Base-by-base conservation (phyloP, 805 yeast species). In the Candida boleticola region DNA sequence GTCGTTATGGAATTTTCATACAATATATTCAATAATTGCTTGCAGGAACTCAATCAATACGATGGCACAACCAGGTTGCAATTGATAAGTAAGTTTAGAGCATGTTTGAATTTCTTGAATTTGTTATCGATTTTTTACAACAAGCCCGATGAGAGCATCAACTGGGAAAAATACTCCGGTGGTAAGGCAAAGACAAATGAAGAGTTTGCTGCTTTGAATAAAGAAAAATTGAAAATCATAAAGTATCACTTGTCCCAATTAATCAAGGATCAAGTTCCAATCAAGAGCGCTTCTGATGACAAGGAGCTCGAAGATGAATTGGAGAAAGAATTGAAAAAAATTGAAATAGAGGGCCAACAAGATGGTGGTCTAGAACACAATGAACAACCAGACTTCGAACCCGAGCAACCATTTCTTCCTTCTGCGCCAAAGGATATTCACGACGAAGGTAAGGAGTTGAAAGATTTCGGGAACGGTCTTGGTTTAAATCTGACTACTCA, bases 171-270 rank as follows among this genome's bases (percentile, higher is more conserved):
- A 43, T 46, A 64, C 23, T 60, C 67, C 5, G 68, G 66, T 3
- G 73, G 71, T 11, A 60, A 59, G 43, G 62, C 64, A 17, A 34
- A 40, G 4, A 42, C 40, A 32, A 51, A 47, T 22, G 54, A 43
- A 3, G 57, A 52, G 25, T 69, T 67, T 45, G 54, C 46, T 27
- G 46, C 43, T n/a, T 49, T 54, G 19, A 57, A 57, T 46, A 60
- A 55, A 43, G 65, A 60, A 4, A 65, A 68, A 48, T 52, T 55
- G 43, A 69, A 68, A 52, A 41, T 58, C 5, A 49, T 67, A 44
- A 70, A 70, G 53, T 67, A 46, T 39, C 70, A 68, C 26, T 62
- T 69, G 49, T 58, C 73, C 19, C 51, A 60, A 43, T 51, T 69
- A 33, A 44, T 69, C n/a, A 69, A 68, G 48, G 70, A 61, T 39